Conservation (phyloP, 176 grass and related monocot genomes). For the Guadua angustifolia region DNA sequence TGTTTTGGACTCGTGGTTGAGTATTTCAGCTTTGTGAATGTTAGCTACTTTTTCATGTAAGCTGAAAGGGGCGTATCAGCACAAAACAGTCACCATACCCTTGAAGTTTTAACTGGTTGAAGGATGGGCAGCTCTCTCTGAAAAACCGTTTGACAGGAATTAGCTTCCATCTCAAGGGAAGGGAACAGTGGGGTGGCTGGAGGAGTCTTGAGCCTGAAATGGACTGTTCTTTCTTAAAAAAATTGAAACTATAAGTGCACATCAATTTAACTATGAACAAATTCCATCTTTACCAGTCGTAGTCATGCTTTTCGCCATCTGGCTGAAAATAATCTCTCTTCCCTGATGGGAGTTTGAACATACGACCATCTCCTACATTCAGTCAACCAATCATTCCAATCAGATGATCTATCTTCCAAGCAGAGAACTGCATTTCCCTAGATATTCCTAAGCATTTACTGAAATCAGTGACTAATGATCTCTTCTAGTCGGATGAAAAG, state of each 20-base stretch:
- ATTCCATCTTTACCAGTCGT: constrained; percentile 51
- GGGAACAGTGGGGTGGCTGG: constrained; percentile 71
- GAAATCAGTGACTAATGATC: not conserved
- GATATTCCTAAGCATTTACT: not conserved
- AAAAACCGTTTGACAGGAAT: constrained; percentile 49
- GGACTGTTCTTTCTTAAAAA: not conserved
- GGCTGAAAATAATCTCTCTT: constrained; percentile 53
- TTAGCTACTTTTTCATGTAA: not conserved
- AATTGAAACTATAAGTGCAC: not conserved
- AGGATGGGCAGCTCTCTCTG: constrained; percentile 67
- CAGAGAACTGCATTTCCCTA: not conserved
- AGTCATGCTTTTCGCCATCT: constrained; percentile 60
- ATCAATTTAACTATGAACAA: not conserved
- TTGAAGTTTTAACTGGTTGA: constrained; percentile 60
- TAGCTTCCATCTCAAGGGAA: constrained; percentile 74
- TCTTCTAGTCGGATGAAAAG: not conserved
- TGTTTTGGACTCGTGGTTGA: not conserved
- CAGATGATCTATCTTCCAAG: constrained; percentile 37
- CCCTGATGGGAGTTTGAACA: constrained; percentile 54
- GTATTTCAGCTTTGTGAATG: not conserved
- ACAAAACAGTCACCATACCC: constrained; percentile 39
- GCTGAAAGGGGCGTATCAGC: constrained; percentile 2
- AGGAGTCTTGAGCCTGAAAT: constrained; percentile 73
- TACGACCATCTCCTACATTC: constrained; percentile 44
- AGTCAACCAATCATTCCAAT: not conserved